Base-by-base conservation (phyloP, 2,329 filamentous ascomycete genomes). In the Colletotrichum musae region DNA sequence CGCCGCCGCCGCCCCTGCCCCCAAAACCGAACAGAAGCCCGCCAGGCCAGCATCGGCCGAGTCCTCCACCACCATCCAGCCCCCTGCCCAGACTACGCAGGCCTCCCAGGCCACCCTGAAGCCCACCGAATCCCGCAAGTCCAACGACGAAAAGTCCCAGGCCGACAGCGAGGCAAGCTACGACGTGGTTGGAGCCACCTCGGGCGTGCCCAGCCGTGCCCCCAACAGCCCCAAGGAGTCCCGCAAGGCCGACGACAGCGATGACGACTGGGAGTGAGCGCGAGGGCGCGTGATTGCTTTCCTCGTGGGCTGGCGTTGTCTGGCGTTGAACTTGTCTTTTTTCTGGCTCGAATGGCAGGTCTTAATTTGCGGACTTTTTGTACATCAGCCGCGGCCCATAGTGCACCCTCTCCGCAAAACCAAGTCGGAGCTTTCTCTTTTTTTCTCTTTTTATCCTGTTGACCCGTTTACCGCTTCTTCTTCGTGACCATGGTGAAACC, bases 111-210 rank as follows among this genome's bases (percentile, higher is more conserved):
- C 68, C 9, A 60, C 77, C n/a, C 83, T 89, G 56, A 94, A 94
- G 80, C 86, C 91, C 26, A 81, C 83, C 36, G 89, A 93, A 74
- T 84, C 90, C 18, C 91, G 93, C 56, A 89, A 87, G 75, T 97
- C 94, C 28, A 92, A 97, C 75, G 94, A 97, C 76, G 92, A 94
- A 79, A 94, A 95, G 79, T 97, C 93, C 28, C 93, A 96, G 74
- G 91, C 94, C 7, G 96, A 96, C 75, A 98, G 95, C 78, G 96
- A 99, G 75, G 94, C 94, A 18, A 97, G 94, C 82, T 99, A 99
- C 79, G 96, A 99, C 79, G 87, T 99, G 41, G 94, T 99, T 53
- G 92, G 93, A 7, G 91, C 92, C 6, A 85, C 90, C 53, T 95
- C 93, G 59, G 93, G 93, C 57, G 88, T 89, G 52, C 90, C 91